Evolutionary conservation across 148 eudicot genomes (phyloP).

Genomic region (Vaccinium corymbosum): DNA sequence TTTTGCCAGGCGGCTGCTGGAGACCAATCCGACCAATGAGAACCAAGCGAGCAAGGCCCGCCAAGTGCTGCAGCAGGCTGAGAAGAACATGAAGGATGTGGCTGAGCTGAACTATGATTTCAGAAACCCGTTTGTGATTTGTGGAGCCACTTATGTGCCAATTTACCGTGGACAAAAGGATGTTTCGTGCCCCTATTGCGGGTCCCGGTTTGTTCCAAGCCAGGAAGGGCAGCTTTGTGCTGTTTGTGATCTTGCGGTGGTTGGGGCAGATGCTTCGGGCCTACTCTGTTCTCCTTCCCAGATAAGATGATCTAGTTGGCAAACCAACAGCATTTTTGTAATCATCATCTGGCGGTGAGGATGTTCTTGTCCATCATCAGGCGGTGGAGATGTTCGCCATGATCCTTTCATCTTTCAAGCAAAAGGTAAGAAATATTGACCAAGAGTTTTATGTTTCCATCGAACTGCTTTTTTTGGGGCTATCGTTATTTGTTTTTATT

Average conservation of each 20-base stretch:
- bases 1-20: conserved; percentile 80
- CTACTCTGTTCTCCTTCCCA: conserved; percentile 89
- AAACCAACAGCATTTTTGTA: conserved; percentile 6
- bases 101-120: conserved; percentile 79
- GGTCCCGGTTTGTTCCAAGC: conserved; percentile 65
- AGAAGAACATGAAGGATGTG: conserved; percentile 75
- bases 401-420: conserved; percentile 11
- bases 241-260: conserved; percentile 73
- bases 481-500: not conserved
- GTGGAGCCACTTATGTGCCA: conserved; percentile 87
- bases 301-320: conserved; percentile 45
- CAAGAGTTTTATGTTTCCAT: conserved; percentile 12
- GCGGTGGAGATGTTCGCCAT: conserved; percentile 5
- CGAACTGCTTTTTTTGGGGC: conserved; percentile 13
- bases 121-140: conserved; percentile 86
- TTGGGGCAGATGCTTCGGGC: conserved; percentile 94
- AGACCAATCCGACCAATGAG: conserved; percentile 68
- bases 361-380: not conserved
- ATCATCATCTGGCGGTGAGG: conserved; percentile 7
- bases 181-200: conserved; percentile 75
- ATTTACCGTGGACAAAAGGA: conserved; percentile 85
- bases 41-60: conserved; percentile 69
- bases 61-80: conserved; percentile 72
- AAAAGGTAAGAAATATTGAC: conserved; percentile 23
- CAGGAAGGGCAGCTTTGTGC: conserved; percentile 80